Conservation (phyloP, 2,329 filamentous ascomycete genomes). For the Zopfia rhizophila region DNA sequence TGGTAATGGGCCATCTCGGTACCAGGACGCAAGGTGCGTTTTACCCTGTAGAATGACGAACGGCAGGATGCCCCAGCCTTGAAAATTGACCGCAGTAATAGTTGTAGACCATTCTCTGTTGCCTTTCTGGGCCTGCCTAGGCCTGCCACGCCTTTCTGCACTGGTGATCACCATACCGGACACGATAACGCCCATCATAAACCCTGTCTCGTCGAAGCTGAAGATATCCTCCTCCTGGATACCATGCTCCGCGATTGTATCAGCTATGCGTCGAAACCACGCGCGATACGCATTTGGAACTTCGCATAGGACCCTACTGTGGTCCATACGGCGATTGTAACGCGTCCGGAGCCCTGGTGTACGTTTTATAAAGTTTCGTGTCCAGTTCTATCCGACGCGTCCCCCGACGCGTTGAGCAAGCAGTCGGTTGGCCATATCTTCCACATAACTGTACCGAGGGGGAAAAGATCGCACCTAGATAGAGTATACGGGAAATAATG, state of each 20-base stretch:
- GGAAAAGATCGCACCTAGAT: neutral
- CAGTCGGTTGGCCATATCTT: constrained; percentile 1
- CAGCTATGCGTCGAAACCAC: neutral
- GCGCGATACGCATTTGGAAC: neutral
- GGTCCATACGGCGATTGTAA: neutral
- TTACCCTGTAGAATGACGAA: neutral
- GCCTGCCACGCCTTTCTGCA: neutral
- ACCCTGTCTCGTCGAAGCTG: constrained; percentile 11
- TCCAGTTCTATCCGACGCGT: neutral
- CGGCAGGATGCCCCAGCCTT: neutral
- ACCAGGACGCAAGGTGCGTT: neutral
- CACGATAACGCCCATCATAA: constrained; percentile 1
- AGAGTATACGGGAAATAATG: neutral
- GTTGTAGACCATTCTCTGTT: neutral
- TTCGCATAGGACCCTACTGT: neutral
- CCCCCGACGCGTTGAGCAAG: neutral
- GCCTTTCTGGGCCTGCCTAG: neutral
- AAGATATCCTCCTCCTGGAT: constrained; percentile 1
- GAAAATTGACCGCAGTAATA: neutral
- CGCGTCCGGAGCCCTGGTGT: neutral
- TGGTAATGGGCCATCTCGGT: neutral
- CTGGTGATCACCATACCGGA: neutral
- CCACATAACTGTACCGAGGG: neutral
- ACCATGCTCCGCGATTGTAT: neutral
- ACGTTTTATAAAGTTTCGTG: neutral